Conservation (phyloP, 352 stramenopile genomes). For the Pilasporangium apinafurcum region DNA sequence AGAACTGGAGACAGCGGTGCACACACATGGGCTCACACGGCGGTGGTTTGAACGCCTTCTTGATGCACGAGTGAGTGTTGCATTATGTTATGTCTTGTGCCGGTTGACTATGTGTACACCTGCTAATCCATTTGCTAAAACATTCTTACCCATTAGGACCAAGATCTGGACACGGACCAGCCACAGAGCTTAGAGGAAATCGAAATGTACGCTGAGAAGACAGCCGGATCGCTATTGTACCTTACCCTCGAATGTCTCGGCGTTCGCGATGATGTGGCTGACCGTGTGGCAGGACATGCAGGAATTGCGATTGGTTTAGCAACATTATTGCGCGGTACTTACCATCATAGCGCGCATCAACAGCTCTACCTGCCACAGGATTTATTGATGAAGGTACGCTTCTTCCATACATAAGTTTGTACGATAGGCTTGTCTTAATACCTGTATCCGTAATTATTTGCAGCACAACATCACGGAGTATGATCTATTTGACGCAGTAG, state of each 20-base stretch:
- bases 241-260: conserved; percentile 84
- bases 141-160: conserved; percentile 31
- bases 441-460: background rate
- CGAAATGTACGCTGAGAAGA: conserved; percentile 85
- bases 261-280: conserved; percentile 62
- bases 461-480: conserved; percentile 46
- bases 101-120: background rate
- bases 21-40: conserved; percentile 71
- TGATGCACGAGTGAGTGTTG: conserved; percentile 54
- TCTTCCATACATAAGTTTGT: too few species aligned
- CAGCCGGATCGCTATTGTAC: conserved; percentile 86
- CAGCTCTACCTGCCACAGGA: conserved; percentile 81
- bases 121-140: background rate
- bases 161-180: conserved; percentile 82
- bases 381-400: conserved; percentile 61
- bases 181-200: conserved; percentile 62
- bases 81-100: background rate
- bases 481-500: conserved; percentile 46
- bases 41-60: conserved; percentile 90
- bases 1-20: conserved; percentile 58
- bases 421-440: too few species aligned
- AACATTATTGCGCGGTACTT: conserved; percentile 75
- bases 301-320: conserved; percentile 81
- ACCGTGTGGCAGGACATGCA: conserved; percentile 78
- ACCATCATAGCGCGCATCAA: conserved; percentile 55